Percentiles rank a stretch among this genome's conserved stretches.
Evolutionary conservation across 176 grass and related monocot genomes (phyloP).

Genomic region (Carex littledalei): DNA sequence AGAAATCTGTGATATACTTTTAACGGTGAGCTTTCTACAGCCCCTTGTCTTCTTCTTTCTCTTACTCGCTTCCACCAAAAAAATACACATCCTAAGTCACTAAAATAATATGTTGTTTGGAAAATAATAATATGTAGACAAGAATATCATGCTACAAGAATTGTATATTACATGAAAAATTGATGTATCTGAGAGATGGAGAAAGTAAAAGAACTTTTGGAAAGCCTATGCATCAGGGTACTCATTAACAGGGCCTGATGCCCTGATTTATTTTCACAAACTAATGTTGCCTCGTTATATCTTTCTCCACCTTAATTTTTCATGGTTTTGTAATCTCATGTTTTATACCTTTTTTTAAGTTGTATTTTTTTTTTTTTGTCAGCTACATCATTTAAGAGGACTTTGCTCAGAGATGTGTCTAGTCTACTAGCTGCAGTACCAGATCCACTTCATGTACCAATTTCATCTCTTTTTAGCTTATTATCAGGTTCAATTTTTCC

Average conservation of each 20-base stretch:
- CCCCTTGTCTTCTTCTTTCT: not conserved
- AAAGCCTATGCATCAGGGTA: not conserved
- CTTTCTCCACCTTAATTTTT: not conserved
- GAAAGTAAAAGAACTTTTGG: not conserved
- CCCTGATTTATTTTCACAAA: not conserved
- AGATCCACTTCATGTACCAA: slow-evolving; percentile 17
- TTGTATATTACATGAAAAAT: not conserved
- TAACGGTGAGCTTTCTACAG: not conserved
- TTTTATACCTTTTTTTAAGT: not conserved
- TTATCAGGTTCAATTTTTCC: slow-evolving; percentile 23
- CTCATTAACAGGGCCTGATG: not conserved
- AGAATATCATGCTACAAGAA: not conserved
- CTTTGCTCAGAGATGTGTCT: slow-evolving; percentile 20
- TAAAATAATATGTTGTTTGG: not conserved
- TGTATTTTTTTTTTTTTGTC: slow-evolving; percentile 2
- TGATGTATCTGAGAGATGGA: not conserved
- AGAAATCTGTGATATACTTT: not conserved
- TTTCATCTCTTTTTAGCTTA: slow-evolving; percentile 23
- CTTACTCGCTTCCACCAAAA: not conserved
- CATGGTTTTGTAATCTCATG: not conserved
- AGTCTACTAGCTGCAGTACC: slow-evolving; percentile 6
- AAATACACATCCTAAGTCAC: not conserved
- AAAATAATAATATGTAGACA: not conserved
- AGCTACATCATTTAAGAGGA: slow-evolving; percentile 24
- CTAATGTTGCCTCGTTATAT: not conserved